These are phyloP conservation scores for Monilinia polystroma DNA, from an alignment of 2,329 filamentous ascomycete species.

Conservation along the genomic window DNA sequence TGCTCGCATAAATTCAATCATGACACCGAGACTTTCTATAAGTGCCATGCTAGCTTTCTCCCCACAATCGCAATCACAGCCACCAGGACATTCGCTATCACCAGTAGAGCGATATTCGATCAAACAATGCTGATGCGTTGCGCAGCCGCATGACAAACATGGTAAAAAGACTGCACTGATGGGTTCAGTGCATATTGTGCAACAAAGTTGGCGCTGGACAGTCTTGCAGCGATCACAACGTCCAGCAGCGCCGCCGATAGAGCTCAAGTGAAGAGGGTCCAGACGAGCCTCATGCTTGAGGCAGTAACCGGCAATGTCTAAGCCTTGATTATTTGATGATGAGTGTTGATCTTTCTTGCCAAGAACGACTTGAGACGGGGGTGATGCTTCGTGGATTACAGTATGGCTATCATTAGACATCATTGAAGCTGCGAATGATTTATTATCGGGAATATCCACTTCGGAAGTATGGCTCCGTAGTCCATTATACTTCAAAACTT, in stretches of 20 bases:
- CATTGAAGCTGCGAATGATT: slow-evolving; percentile 35
- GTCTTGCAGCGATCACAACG: slow-evolving; percentile 51
- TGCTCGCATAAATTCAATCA: slow-evolving; percentile 36
- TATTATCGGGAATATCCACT: slow-evolving; percentile 35
- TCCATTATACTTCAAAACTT: slow-evolving; percentile 68
- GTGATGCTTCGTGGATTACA: slow-evolving; percentile 29
- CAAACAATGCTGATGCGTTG: slow-evolving; percentile 56
- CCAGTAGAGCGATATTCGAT: slow-evolving; percentile 36
- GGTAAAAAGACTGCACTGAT: slow-evolving; percentile 59
- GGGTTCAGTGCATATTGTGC: slow-evolving; percentile 62
- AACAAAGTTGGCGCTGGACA: slow-evolving; percentile 57
- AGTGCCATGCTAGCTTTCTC: slow-evolving; percentile 56
- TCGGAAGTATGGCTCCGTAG: slow-evolving; percentile 50
- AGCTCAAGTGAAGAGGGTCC: slow-evolving; percentile 51
- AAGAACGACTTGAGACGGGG: slow-evolving; percentile 53
- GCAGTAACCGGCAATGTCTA: slow-evolving; percentile 64
- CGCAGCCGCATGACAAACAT: slow-evolving; percentile 63
- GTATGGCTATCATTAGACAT: slow-evolving; percentile 35
- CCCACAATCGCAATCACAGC: slow-evolving; percentile 63
- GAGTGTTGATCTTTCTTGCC: slow-evolving; percentile 55
- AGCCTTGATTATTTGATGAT: slow-evolving; percentile 50
- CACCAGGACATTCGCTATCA: slow-evolving; percentile 59
- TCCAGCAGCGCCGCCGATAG: slow-evolving; percentile 48
- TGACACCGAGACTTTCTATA: slow-evolving; percentile 59
- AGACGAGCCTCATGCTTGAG: slow-evolving; percentile 62